Evolutionary conservation across 495 filamentous ascomycete species (phyloP).

Genomic region (Aspergillus mulundensis): DNA sequence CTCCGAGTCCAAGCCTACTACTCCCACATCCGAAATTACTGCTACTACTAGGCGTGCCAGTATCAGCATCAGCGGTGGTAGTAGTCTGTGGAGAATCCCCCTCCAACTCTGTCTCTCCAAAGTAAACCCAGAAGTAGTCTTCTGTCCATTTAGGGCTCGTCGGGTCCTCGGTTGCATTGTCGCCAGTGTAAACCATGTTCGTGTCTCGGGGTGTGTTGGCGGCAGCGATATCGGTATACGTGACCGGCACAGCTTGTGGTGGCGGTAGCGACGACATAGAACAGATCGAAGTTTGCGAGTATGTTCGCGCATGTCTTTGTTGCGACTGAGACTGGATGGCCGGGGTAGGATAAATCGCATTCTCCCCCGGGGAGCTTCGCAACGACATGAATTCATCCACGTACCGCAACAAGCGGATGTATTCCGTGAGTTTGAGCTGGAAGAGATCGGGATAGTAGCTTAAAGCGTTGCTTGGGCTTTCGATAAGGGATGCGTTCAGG

Average conservation of each 20-base stretch:
- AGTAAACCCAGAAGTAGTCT: background rate
- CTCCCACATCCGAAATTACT: background rate
- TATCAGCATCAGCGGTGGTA: background rate
- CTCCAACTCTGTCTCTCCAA: background rate
- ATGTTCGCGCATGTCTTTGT: background rate
- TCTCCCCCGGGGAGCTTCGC: constrained; percentile 4
- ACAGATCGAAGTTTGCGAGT: background rate
- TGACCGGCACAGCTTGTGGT: no score
- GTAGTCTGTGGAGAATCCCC: background rate
- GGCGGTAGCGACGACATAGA: background rate
- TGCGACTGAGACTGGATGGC: background rate
- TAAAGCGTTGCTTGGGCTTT: background rate
- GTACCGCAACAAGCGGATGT: constrained; percentile 8
- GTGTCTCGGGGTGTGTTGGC: background rate
- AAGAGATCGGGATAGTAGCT: constrained; percentile 6
- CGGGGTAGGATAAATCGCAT: background rate
- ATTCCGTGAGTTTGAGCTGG: constrained; percentile 12
- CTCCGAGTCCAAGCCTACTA: background rate
- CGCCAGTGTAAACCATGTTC: background rate
- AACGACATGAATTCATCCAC: constrained; percentile 16
- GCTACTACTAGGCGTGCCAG: background rate
- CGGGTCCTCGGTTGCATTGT: background rate
- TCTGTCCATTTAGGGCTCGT: background rate
- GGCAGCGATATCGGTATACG: background rate
- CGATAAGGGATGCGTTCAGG: background rate